These are phyloP conservation scores for Akanthomyces dipterigenus DNA, from an alignment of 2,329 filamentous ascomycete genomes.

Conservation along the genomic window DNA sequence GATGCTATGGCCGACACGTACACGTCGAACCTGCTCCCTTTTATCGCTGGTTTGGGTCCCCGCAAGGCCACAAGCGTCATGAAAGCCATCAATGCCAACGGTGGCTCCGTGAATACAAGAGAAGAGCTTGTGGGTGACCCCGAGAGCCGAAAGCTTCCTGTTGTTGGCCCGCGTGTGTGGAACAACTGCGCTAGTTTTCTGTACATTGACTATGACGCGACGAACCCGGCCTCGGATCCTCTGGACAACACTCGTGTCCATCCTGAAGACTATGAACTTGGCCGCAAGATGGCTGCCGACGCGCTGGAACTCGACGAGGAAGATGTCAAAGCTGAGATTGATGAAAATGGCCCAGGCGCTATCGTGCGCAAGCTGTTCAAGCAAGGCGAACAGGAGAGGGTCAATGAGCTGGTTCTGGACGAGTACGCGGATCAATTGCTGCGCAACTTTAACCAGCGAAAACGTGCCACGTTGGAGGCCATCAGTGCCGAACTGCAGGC, in stretches of 20 bases:
- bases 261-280: conserved; percentile 96
- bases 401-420: conserved; percentile 92
- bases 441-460: conserved; percentile 85
- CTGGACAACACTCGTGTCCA: conserved; percentile 96
- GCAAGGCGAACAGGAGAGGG: conserved; percentile 86
- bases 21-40: conserved; percentile 81
- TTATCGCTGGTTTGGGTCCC: conserved; percentile 83
- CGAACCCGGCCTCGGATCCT: conserved; percentile 77
- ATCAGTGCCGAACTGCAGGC: conserved; percentile 89
- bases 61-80: conserved; percentile 73
- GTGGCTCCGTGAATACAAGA: conserved; percentile 74
- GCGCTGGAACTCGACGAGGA: conserved; percentile 95
- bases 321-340: conserved; percentile 89
- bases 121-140: conserved; percentile 86
- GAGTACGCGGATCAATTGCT: conserved; percentile 96
- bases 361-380: conserved; percentile 94
- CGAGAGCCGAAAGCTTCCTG: conserved; percentile 67
- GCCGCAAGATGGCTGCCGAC: conserved; percentile 96
- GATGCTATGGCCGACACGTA: conserved; percentile 78
- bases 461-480: conserved; percentile 91
- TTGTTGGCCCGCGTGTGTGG: conserved; percentile 86
- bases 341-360: conserved; percentile 81
- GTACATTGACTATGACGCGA: conserved; percentile 80
- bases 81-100: conserved; percentile 84
- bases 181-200: conserved; percentile 96